Percentiles rank a stretch among this genome's conserved stretches.
phyloP scores from a whole-genome alignment of 352 stramenopile genomes.

The Elongisporangium prolatum region DNA sequence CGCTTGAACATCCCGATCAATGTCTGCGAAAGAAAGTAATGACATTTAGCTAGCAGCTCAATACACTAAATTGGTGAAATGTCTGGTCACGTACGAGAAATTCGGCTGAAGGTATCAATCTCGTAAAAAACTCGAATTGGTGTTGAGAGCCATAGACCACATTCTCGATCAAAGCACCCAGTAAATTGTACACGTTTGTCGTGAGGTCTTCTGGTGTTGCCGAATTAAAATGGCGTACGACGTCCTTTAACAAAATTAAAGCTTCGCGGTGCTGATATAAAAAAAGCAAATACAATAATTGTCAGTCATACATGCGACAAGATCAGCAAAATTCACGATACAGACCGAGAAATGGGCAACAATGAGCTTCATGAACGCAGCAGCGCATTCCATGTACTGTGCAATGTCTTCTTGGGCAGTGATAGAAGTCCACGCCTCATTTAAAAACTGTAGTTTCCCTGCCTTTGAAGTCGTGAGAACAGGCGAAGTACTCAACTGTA shows the following conservation, averaged over 20 bases:
- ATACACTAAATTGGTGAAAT: neutral
- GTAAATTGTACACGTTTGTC: conserved; percentile 55
- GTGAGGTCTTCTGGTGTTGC: conserved; percentile 55
- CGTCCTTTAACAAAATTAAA: conserved; percentile 79
- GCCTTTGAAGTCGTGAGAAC: conserved; percentile 27
- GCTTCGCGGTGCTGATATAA: conserved; percentile 58
- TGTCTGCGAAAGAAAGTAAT: conserved; percentile 14
- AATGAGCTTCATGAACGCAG: conserved; percentile 83
- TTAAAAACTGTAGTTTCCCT: conserved; percentile 75
- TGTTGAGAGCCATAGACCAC: conserved; percentile 69
- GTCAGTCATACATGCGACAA: conserved; percentile 3
- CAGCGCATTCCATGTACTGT: conserved; percentile 79
- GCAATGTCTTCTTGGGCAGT: conserved; percentile 63
- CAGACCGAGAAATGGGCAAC: conserved; percentile 74
- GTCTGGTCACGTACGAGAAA: conserved; percentile 44
- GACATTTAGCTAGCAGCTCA: neutral
- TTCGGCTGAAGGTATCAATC: conserved; percentile 65
- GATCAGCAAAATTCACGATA: neutral
- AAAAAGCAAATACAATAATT: conserved; percentile 1
- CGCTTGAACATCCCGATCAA: conserved; percentile 87
- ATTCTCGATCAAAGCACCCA: conserved; percentile 73
- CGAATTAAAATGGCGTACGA: conserved; percentile 76
- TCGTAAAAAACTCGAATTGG: conserved; percentile 64
- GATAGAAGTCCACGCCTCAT: conserved; percentile 82
- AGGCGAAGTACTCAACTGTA: conserved; percentile 46